Percentiles rank a stretch among this genome's conserved stretches.
Evolutionary conservation across 1,284 basidiomycete genomes (phyloP).

Genomic region (Somion occarium): DNA sequence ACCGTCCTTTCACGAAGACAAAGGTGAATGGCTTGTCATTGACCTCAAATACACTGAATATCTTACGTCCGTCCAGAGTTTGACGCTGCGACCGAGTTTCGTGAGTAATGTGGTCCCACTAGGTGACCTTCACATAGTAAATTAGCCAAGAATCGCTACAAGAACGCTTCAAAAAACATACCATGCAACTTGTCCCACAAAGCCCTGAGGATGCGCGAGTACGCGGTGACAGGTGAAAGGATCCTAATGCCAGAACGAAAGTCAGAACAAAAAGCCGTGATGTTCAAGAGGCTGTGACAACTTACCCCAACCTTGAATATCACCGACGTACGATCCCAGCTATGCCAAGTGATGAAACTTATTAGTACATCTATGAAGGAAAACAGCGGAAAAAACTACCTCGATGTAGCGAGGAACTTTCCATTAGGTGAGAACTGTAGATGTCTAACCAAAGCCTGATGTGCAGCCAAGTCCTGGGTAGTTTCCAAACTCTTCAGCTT

Average conservation of each 20-base stretch:
- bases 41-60: background rate
- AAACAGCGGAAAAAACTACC: slow-evolving; percentile 31
- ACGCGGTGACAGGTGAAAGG: slow-evolving; percentile 57
- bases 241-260: slow-evolving; percentile 33
- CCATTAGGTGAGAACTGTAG: slow-evolving; percentile 72
- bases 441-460: slow-evolving; percentile 62
- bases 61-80: slow-evolving; percentile 70
- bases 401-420: slow-evolving; percentile 65
- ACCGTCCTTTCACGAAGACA: slow-evolving; percentile 47
- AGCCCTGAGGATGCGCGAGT: slow-evolving; percentile 68
- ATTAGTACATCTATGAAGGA: slow-evolving; percentile 1
- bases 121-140: slow-evolving; percentile 49
- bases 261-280: slow-evolving; percentile 1
- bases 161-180: slow-evolving; percentile 20
- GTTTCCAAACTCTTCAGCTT: slow-evolving; percentile 51
- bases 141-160: background rate
- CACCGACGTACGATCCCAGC: slow-evolving; percentile 74
- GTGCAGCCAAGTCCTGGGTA: slow-evolving; percentile 59
- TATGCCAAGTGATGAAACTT: slow-evolving; percentile 21
- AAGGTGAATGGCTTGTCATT: background rate
- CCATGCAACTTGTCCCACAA: slow-evolving; percentile 79
- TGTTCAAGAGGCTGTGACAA: slow-evolving; percentile 11
- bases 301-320: slow-evolving; percentile 67
- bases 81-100: slow-evolving; percentile 65
- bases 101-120: slow-evolving; percentile 59